Percentiles rank a stretch among this genome's conserved stretches.
phyloP scores from a whole-genome alignment of 2,329 filamentous ascomycete genomes.

The Thielaviopsis ethacetica region DNA sequence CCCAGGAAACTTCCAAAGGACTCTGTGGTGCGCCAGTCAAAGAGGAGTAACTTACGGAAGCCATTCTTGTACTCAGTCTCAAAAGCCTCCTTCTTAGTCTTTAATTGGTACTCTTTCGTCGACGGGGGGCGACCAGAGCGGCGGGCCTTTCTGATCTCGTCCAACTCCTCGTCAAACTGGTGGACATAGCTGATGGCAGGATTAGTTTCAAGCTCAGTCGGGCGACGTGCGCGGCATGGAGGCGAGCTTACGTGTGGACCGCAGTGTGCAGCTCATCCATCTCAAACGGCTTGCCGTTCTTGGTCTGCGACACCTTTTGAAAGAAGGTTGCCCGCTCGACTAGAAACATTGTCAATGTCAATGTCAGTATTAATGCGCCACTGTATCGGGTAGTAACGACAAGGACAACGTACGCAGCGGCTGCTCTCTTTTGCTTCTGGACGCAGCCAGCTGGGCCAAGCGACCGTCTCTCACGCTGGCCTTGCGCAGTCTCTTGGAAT shows the following conservation, averaged over 20 bases:
- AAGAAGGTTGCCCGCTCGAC: constrained; percentile 41
- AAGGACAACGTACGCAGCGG: constrained; percentile 42
- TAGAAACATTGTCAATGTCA: background rate
- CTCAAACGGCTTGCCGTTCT: constrained; percentile 28
- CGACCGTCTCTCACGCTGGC: constrained; percentile 71
- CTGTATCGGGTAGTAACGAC: background rate
- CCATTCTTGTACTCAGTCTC: constrained; percentile 69
- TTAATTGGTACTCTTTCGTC: constrained; percentile 60
- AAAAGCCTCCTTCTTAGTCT: constrained; percentile 52
- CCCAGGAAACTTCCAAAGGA: background rate
- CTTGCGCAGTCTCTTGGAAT: constrained; percentile 65
- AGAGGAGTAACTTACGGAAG: constrained; percentile 43
- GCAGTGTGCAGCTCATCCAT: constrained; percentile 41
- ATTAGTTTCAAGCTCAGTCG: constrained; percentile 12
- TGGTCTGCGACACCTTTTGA: constrained; percentile 37
- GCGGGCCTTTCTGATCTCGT: constrained; percentile 47
- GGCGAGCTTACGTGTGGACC: constrained; percentile 37
- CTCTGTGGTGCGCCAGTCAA: background rate
- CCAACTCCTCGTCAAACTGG: constrained; percentile 56
- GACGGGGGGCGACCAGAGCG: constrained; percentile 66
- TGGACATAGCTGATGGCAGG: constrained; percentile 38
- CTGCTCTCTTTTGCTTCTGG: constrained; percentile 57
- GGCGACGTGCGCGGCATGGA: constrained; percentile 14
- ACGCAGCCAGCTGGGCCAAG: constrained; percentile 53
- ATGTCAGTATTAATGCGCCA: background rate